Evolutionary conservation across 768 basidiomycete species (phyloP).

Genomic region (Boletus vinaceobasis): DNA sequence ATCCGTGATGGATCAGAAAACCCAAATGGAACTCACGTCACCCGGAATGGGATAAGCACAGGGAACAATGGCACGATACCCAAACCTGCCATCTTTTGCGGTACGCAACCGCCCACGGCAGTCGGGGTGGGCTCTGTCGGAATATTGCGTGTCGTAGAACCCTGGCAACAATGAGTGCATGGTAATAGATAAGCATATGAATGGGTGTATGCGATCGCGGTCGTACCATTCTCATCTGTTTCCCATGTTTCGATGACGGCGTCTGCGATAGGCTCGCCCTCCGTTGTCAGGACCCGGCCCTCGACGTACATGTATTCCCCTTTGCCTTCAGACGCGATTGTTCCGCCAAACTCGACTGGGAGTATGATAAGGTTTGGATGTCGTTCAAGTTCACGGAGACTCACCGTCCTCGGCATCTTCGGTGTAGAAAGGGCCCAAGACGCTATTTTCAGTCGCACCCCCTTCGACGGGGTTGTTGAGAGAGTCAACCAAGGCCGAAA

Average conservation of each 20-base stretch:
- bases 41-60: slow-evolving; percentile 72
- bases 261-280: slow-evolving; percentile 60
- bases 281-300: slow-evolving; percentile 56
- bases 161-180: slow-evolving; percentile 5
- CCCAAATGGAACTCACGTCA: slow-evolving; percentile 41
- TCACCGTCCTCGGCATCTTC: slow-evolving; percentile 71
- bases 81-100: slow-evolving; percentile 59
- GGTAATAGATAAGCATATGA: slow-evolving; percentile 8
- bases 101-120: slow-evolving; percentile 67
- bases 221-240: slow-evolving; percentile 59
- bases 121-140: slow-evolving; percentile 54
- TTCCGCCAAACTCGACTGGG: slow-evolving; percentile 62
- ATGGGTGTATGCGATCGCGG: slow-evolving; percentile 24
- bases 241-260: slow-evolving; percentile 85
- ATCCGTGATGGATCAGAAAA: slow-evolving; percentile 1
- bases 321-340: slow-evolving; percentile 85
- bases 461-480: slow-evolving; percentile 65
- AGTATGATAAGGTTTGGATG: neutral
- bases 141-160: slow-evolving; percentile 51
- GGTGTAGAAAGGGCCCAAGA: slow-evolving; percentile 82
- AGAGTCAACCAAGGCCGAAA: slow-evolving; percentile 72
- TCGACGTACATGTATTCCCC: slow-evolving; percentile 82
- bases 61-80: slow-evolving; percentile 69
- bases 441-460: slow-evolving; percentile 67
- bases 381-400: slow-evolving; percentile 16